phyloP scores from a whole-genome alignment of 1,284 basidiomycete species.

The Ganoderma lucidum region DNA sequence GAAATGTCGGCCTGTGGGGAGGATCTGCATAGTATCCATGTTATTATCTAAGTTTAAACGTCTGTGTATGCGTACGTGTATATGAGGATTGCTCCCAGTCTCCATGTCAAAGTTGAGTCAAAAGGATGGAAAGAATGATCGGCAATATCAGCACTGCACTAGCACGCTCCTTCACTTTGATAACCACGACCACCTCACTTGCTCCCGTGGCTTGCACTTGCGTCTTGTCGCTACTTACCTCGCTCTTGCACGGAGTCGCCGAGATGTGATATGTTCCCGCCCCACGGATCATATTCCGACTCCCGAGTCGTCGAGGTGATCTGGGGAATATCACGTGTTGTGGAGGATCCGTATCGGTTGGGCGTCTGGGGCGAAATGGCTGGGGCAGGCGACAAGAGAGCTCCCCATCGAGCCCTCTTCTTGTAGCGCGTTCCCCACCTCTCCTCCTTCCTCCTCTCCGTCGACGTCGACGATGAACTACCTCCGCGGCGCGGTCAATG shows the following conservation, averaged over 20 bases:
- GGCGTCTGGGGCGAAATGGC: slow-evolving; percentile 15
- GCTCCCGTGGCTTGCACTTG: neutral
- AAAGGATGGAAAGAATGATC: neutral
- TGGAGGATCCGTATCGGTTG: slow-evolving; percentile 4
- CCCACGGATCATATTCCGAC: slow-evolving; percentile 18
- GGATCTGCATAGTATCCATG: too few relatives aligned
- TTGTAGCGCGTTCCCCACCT: slow-evolving; percentile 14
- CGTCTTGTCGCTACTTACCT: neutral
- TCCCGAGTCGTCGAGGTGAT: slow-evolving; percentile 6
- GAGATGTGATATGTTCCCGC: slow-evolving; percentile 1
- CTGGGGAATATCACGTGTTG: slow-evolving; percentile 29
- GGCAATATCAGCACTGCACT: neutral
- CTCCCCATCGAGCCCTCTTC: slow-evolving; percentile 28
- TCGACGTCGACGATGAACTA: slow-evolving; percentile 69
- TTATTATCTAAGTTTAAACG: neutral
- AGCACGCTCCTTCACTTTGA: neutral
- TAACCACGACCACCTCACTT: neutral
- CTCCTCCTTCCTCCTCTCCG: slow-evolving; percentile 11
- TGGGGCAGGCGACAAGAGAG: slow-evolving; percentile 29
- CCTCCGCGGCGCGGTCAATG: slow-evolving; percentile 81
- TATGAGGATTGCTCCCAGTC: neutral
- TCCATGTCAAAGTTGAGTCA: neutral
- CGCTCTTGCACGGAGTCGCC: neutral
- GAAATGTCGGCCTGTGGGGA: too few relatives aligned
- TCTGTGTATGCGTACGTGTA: neutral